These are phyloP conservation scores for Fusarium piperis DNA, from an alignment of 2,329 filamentous ascomycete species.

Conservation along the genomic window DNA sequence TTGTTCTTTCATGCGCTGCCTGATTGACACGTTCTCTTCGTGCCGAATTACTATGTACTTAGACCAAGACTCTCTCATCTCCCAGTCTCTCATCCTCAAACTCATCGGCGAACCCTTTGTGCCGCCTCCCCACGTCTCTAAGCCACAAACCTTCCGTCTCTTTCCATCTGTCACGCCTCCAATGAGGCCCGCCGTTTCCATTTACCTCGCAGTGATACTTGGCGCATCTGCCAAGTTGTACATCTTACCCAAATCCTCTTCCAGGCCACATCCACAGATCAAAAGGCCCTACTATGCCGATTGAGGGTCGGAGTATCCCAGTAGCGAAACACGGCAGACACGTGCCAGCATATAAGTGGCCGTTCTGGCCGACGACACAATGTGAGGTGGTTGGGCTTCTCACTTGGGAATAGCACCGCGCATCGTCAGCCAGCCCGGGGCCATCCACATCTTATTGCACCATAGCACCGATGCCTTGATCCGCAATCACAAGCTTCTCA, in stretches of 20 bases:
- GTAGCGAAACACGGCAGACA: conserved; percentile 53
- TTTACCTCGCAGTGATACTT: conserved; percentile 40
- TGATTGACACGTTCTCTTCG: conserved; percentile 30
- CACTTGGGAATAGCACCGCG: conserved; percentile 58
- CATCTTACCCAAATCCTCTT: conserved; percentile 56
- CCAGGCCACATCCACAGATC: conserved; percentile 34
- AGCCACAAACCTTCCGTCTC: conserved; percentile 44
- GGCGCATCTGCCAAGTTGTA: conserved; percentile 48
- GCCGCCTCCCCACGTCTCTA: conserved; percentile 42
- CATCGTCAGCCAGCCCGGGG: conserved; percentile 47
- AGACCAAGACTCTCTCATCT: conserved; percentile 42
- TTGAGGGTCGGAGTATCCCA: background rate
- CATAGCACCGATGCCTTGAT: conserved; percentile 54
- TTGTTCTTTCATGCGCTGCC: conserved; percentile 5
- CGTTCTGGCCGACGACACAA: conserved; percentile 62
- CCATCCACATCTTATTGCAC: conserved; percentile 46
- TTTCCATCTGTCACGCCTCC: conserved; percentile 44
- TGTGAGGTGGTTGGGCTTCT: conserved; percentile 52
- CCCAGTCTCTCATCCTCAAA: conserved; percentile 30
- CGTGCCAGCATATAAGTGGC: conserved; percentile 58
- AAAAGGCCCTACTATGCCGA: background rate
- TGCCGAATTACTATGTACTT: conserved; percentile 39
- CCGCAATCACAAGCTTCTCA: conserved; percentile 56
- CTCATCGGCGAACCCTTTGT: conserved; percentile 30
- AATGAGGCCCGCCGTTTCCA: conserved; percentile 42